Evolutionary conservation across 2,329 filamentous ascomycete genomes (phyloP).

Genomic region (Hypoxylon sp.): DNA sequence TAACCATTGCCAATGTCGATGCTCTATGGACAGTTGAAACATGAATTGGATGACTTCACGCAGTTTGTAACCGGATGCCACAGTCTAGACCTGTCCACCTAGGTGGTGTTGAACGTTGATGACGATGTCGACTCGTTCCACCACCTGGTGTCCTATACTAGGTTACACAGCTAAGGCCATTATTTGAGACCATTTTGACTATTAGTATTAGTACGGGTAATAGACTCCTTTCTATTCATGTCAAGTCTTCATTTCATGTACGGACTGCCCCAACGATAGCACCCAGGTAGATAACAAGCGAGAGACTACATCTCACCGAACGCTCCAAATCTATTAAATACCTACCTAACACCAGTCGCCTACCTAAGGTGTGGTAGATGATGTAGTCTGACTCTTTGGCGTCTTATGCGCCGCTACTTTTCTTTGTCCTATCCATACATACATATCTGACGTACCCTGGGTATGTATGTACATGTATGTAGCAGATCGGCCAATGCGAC

Average conservation of each 20-base stretch:
- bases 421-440: conserved; percentile 27
- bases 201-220: neutral
- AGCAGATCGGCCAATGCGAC: conserved; percentile 25
- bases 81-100: conserved; percentile 24
- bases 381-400: conserved; percentile 13
- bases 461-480: conserved; percentile 8
- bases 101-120: conserved; percentile 13
- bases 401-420: conserved; percentile 15
- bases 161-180: neutral
- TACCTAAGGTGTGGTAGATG: conserved; percentile 5
- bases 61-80: conserved; percentile 24
- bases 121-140: conserved; percentile 9
- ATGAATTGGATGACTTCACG: conserved; percentile 17
- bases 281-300: neutral
- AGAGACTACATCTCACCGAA: neutral
- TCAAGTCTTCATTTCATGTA: conserved; percentile 3
- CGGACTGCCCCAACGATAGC: conserved; percentile 18
- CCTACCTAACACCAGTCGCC: neutral
- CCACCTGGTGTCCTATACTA: conserved; percentile 3
- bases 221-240: neutral
- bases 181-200: neutral
- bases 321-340: conserved; percentile 1
- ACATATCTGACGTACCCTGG: neutral
- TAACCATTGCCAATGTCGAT: conserved; percentile 32
- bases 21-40: conserved; percentile 23